Evolutionary conservation across 2,329 filamentous ascomycete genomes (phyloP).

Genomic region (Apiospora pterosperma): DNA sequence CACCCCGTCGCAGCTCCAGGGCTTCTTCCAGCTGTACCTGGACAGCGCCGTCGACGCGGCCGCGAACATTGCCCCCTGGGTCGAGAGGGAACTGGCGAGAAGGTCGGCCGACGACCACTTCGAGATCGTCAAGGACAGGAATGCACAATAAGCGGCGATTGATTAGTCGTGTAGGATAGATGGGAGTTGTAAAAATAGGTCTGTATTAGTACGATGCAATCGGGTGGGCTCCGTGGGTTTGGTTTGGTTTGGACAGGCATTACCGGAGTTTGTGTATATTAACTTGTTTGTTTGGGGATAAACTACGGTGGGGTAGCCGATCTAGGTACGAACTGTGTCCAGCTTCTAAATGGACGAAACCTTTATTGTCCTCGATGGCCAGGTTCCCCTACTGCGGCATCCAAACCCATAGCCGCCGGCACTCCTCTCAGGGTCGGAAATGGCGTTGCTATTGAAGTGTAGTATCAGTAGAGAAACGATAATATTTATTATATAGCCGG

Average conservation of each 20-base stretch:
- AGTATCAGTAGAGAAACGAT: no score
- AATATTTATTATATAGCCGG: no score
- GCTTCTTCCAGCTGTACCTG: conserved; percentile 31
- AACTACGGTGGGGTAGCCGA: not conserved
- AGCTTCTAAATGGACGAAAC: no score
- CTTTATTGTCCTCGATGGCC: no score
- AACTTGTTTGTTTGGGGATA: not conserved
- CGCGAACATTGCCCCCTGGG: conserved; percentile 22
- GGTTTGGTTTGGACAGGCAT: not conserved
- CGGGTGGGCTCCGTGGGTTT: not conserved
- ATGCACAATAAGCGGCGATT: not conserved
- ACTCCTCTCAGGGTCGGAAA: no score
- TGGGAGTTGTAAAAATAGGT: not conserved
- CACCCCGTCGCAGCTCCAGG: conserved; percentile 32
- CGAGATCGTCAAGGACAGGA: conserved; percentile 22
- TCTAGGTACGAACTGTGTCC: not conserved
- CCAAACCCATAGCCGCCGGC: no score
- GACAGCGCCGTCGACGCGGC: conserved; percentile 26
- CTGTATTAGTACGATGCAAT: not conserved
- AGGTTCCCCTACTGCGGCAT: no score
- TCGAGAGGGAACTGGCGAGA: conserved; percentile 23
- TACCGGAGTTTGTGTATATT: not conserved
- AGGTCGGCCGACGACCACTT: conserved; percentile 23
- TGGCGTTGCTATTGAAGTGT: no score
- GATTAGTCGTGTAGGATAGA: not conserved